Evolutionary conservation across 176 grass and related monocot species (phyloP), one percentile per base, ranked within the genome.

Genomic region (Zizania latifolia): DNA sequence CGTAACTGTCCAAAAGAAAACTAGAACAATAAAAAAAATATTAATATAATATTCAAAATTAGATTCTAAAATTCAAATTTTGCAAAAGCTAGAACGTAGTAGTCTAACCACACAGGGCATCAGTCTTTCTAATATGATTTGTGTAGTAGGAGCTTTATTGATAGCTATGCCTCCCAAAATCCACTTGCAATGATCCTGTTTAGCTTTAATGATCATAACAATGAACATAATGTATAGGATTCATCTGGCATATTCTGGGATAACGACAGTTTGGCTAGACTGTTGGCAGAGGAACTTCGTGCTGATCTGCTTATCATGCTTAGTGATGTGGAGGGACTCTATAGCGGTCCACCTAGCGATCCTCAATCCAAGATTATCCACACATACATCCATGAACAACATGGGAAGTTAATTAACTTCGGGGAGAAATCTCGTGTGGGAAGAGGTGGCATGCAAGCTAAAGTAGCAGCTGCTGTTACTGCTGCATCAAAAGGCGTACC

Each of bases 401-500:
- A 99, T 32, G 84, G 30, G 48, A 88, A 77, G 89, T 83, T 80
- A 83, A 90, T 99, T 80, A 99, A 81, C 65, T 99, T 99, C 19
- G 96, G 96, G 68, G 89, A 94, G 72, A 99, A 99, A 55, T 99
- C 96, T 26, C 84, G 77, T 65, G 89, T 95, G n/a, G 96, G 96
- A 65, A 93, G 92, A 75, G 96, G 96, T 57, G 96, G 96, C 37
- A 99, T 99, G 96, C 90, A 90, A 78, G 96, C 96, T 79, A 99
- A 99, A 80, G 96, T 99, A 32, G 80, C 89, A 16, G 92, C 96
- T 55, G 92, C 96, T 70, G 67, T 85, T 69, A 84, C 57, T 82
- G 71, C 92, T 82, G 87, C 96, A 80, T 82, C 82, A 45, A 85
- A 86, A 74, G 91, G 91, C 26, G 83, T 79, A 83, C 96, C 96